These are phyloP conservation scores for Plasmodium cynomolgi DNA, from an alignment of 169 alveolate species.

Conservation along the genomic window DNA sequence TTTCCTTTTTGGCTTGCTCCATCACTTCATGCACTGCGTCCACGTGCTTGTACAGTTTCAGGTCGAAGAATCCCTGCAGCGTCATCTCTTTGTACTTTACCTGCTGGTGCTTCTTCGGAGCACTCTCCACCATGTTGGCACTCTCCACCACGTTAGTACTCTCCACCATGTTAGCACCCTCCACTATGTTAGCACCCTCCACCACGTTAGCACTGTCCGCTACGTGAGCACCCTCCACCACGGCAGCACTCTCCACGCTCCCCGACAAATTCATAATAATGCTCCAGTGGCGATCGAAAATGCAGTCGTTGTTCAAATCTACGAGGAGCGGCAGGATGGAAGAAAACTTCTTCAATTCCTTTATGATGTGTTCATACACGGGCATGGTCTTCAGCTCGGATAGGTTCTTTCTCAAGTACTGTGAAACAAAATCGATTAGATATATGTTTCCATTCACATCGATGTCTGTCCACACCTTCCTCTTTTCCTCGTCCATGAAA, in stretches of 20 bases:
- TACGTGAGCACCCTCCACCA: background rate
- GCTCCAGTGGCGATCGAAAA: conserved; percentile 97
- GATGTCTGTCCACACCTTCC: conserved; percentile 93
- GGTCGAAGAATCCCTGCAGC: conserved; percentile 92
- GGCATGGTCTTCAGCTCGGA: conserved; percentile 92
- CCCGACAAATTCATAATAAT: conserved; percentile 93
- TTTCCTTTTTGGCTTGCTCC: conserved; percentile 95
- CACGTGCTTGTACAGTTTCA: conserved; percentile 91
- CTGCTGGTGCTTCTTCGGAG: conserved; percentile 76
- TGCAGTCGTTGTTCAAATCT: conserved; percentile 93
- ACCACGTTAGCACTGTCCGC: background rate
- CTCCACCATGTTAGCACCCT: conserved; percentile 86
- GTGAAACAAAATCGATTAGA: conserved; percentile 88
- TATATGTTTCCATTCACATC: conserved; percentile 92
- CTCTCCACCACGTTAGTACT: background rate
- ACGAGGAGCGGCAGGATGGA: conserved; percentile 94
- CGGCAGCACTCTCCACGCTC: conserved; percentile 44
- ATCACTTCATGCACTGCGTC: conserved; percentile 95
- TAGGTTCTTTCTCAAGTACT: conserved; percentile 89
- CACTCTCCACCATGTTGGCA: background rate
- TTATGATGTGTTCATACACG: conserved; percentile 91
- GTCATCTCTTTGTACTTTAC: conserved; percentile 94
- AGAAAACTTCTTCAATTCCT: conserved; percentile 94
- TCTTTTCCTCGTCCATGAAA: conserved; percentile 94
- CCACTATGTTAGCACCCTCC: conserved; percentile 87